These are phyloP conservation scores for Vitis hybrid DNA, from an alignment of 177 flowering plant species.

Conservation along the genomic window DNA sequence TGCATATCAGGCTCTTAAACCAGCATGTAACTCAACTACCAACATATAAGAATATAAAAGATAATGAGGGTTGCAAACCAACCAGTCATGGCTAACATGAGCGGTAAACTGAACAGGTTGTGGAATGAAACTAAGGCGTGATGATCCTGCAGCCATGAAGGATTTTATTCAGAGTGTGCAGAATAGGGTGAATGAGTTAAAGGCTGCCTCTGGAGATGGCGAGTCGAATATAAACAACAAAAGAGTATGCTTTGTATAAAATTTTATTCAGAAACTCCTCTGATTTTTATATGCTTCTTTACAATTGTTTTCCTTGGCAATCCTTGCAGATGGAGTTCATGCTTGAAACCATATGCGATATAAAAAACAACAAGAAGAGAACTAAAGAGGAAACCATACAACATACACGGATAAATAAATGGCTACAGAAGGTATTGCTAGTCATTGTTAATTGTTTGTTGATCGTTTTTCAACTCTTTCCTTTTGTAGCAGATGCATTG, in stretches of 20 bases:
- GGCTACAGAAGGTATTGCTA: conserved; percentile 83
- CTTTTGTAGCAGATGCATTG: neutral
- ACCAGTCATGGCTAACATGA: conserved; percentile 2
- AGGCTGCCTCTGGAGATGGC: conserved; percentile 50
- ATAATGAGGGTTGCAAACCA: neutral
- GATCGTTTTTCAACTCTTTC: neutral
- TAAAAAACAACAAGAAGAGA: conserved; percentile 88
- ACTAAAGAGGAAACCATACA: conserved; percentile 69
- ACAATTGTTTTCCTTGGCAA: conserved; percentile 7
- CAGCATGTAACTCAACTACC: neutral
- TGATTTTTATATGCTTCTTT: neutral
- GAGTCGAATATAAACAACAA: conserved; percentile 41
- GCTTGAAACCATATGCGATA: conserved; percentile 93
- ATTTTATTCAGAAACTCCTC: neutral
- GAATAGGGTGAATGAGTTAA: conserved; percentile 68
- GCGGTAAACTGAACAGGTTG: conserved; percentile 53
- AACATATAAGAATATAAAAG: neutral
- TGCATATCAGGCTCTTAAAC: no score
- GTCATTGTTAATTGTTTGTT: neutral
- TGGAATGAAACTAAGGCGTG: conserved; percentile 92
- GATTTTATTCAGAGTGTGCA: conserved; percentile 70
- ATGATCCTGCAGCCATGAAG: conserved; percentile 92
- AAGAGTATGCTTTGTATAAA: conserved; percentile 48
- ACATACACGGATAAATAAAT: conserved; percentile 79
- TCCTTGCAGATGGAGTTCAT: conserved; percentile 87